Percentiles rank a stretch among this genome's conserved stretches.
Conservation (phyloP, 2,329 filamentous ascomycete genomes). For the Cytospora piceicola region DNA sequence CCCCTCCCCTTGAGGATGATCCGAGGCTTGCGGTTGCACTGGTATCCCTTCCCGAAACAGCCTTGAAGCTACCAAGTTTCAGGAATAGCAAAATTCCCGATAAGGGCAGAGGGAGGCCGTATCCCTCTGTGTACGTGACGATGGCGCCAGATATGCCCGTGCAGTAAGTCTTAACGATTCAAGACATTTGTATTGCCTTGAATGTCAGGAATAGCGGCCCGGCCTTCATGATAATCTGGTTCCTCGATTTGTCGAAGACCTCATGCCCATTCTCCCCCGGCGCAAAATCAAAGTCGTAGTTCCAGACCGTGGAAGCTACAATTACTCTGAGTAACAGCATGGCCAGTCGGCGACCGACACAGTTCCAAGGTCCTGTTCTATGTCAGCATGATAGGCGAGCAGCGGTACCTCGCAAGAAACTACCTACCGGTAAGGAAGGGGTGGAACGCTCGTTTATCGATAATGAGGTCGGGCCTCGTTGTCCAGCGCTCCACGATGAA, state of each 20-base stretch:
- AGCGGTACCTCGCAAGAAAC: background rate
- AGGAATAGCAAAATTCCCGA: background rate
- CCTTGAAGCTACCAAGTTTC: background rate
- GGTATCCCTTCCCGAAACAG: no score
- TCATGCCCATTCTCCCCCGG: conserved; percentile 29
- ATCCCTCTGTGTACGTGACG: background rate
- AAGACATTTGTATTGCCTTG: background rate
- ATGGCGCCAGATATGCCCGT: background rate
- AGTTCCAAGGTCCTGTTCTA: background rate
- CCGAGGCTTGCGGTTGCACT: no score
- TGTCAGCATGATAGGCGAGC: background rate
- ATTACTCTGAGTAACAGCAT: conserved; percentile 9
- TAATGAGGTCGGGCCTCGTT: conserved; percentile 37
- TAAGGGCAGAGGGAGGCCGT: background rate
- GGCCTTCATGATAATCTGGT: background rate
- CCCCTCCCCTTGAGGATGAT: no score
- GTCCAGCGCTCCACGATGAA: conserved; percentile 43
- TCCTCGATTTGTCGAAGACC: conserved; percentile 20
- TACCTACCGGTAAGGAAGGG: background rate
- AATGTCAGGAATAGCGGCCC: background rate
- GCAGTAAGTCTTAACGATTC: background rate
- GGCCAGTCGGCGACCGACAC: background rate
- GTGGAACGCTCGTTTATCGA: conserved; percentile 15
- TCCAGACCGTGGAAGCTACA: conserved; percentile 28
- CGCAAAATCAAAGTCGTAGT: conserved; percentile 32